Evolutionary conservation across 1,284 basidiomycete species (phyloP).

Genomic region (Leccinum griseonigrum): DNA sequence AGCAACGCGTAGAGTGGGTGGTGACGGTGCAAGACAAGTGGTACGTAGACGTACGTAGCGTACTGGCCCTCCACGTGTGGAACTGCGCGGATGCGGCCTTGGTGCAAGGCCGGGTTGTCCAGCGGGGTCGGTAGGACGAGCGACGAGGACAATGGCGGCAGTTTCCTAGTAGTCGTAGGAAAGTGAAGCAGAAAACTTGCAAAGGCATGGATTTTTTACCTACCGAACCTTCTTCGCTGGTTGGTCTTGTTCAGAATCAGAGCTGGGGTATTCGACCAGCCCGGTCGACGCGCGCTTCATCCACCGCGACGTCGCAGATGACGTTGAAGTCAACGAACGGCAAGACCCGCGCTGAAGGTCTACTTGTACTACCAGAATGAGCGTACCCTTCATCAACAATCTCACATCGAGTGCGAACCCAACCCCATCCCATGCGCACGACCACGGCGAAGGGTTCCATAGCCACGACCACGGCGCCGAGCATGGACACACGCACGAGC

Average conservation of each 20-base stretch:
- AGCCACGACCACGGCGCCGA: slow-evolving; percentile 52
- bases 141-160: slow-evolving; percentile 55
- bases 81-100: slow-evolving; percentile 69
- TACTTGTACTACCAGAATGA: slow-evolving; percentile 37
- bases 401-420: slow-evolving; percentile 39
- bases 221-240: background rate
- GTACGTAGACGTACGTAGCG: slow-evolving; percentile 71
- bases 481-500: slow-evolving; percentile 91
- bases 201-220: background rate
- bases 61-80: slow-evolving; percentile 83
- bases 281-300: slow-evolving; percentile 26
- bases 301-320: background rate
- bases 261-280: slow-evolving; percentile 33
- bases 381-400: slow-evolving; percentile 72
- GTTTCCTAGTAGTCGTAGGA: slow-evolving; percentile 42
- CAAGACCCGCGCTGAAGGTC: slow-evolving; percentile 12
- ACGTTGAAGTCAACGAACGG: slow-evolving; percentile 9
- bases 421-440: slow-evolving; percentile 41
- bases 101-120: slow-evolving; percentile 70
- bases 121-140: slow-evolving; percentile 45
- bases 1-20: slow-evolving; percentile 49
- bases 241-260: slow-evolving; percentile 31
- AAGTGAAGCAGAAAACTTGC: background rate
- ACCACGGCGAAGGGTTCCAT: slow-evolving; percentile 28
- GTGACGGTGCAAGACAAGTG: slow-evolving; percentile 44